Base-by-base conservation (phyloP, 2,329 filamentous ascomycete genomes). In the Colletotrichum gloeosporioides region DNA sequence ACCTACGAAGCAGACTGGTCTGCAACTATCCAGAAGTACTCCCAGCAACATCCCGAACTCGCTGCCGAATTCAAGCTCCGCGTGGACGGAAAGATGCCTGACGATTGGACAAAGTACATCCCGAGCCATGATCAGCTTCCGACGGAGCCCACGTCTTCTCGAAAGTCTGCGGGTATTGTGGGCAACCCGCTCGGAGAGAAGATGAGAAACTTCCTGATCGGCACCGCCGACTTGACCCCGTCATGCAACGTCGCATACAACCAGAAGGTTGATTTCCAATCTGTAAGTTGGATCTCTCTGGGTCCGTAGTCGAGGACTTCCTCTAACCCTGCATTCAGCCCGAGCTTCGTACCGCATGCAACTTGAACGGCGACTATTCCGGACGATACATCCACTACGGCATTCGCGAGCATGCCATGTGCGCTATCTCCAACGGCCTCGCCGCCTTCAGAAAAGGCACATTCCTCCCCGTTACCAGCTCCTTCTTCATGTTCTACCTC, bases 401-500 rank as follows among this genome's bases (percentile, higher is more conserved):
- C 39, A 88, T 93, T 66, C 88, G 91, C 6, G 91, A 92, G 78
- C 91, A 92, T 79, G 91, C 90, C 70, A 93, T 93, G 92, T 87
- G 86, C 4, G 83, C 88, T 31, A 89, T 91, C 29, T 87, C 88
- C 9, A 91, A 91, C 80, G 92, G 91, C 4, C 82, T 93, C 4
- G 91, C 92, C 0, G 92, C 92, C 2, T 93, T 87, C 76, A 84
- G 85, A 73, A 88, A 86, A 44, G 88, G 87, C 29, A 91, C 90
- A 0, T 88, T 92, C 77, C 82, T 93, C 9, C 91, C 91, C 0
- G 83, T 92, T 39, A 93, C 91, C 2, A 89, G 89, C 0, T 87
- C 87, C 6, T 93, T 92, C 83, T 92, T 92, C 85, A 92, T 93
- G 89, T 92, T 92, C 82, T 92, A 92, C 78, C 83, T 67, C 89